A percentile compares a stretch with the other conserved stretches of the same genome.
phyloP scores from a whole-genome alignment of 331 rosid species.

The Prunus yedoensis region DNA sequence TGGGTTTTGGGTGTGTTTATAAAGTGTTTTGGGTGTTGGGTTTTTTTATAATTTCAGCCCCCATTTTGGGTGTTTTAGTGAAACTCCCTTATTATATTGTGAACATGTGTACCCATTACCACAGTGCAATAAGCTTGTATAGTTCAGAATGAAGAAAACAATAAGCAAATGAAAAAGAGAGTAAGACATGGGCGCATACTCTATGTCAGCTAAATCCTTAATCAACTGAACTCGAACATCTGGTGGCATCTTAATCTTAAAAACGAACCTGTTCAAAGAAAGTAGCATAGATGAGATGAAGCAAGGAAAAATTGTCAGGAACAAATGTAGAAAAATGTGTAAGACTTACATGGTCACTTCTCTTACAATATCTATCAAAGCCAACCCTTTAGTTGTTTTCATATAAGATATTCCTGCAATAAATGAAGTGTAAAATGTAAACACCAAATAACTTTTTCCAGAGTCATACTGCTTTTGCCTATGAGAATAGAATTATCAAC shows the following conservation, averaged over 20 bases:
- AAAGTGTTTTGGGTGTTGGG: no score
- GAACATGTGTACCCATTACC: not conserved
- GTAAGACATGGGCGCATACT: constrained; percentile 47
- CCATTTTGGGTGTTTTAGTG: no score
- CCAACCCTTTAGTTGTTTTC: constrained; percentile 80
- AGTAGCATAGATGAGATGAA: constrained; percentile 18
- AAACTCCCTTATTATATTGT: not conserved
- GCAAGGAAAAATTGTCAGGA: constrained; percentile 10
- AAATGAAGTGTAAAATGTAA: constrained; percentile 12
- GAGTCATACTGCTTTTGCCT: not conserved
- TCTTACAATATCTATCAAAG: constrained; percentile 89
- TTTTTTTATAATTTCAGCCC: no score
- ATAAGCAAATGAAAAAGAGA: constrained; percentile 3
- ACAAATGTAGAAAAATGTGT: constrained; percentile 13
- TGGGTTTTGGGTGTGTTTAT: no score
- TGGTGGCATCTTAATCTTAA: constrained; percentile 82
- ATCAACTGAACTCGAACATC: constrained; percentile 75
- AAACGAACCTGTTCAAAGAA: constrained; percentile 65
- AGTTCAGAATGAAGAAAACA: not conserved
- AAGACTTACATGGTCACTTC: constrained; percentile 91
- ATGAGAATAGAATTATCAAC: not conserved
- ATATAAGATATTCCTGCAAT: constrained; percentile 68
- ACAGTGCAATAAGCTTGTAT: not conserved
- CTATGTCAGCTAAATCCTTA: constrained; percentile 87
- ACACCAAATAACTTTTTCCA: not conserved